Evolutionary conservation across 1,284 basidiomycete species (phyloP), one percentile per base, ranked within the genome.

Genomic region (Afroboletus lepidellus): DNA sequence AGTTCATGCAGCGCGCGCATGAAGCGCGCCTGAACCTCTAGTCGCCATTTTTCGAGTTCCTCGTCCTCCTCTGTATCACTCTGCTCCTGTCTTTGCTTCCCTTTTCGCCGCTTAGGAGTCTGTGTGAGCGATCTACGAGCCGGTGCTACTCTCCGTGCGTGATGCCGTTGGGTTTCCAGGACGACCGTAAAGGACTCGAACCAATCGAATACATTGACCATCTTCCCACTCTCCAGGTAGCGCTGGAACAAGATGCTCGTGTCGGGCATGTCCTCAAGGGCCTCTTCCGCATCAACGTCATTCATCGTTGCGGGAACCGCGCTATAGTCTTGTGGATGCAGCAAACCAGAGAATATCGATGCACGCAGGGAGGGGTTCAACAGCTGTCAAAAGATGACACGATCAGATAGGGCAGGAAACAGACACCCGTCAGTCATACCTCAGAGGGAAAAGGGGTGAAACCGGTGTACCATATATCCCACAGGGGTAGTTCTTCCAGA

Each of bases 121-220:
- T 7, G 50, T 46, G 23, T 57, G 54, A 18, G 18, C 8, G 45
- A n/a, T 44, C 32, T 60, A 60, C 27, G 49, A 57, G 57, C 55
- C n/a, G 52, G 20, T 5, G n/a, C 30, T 2, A 55, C 52, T 41
- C 29, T 65, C 60, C 45, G 63, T 56, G 24, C 73, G 66, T 49
- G 53, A 7, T 54, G 54, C 21, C 50, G 65, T 66, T 86, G 85
- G 5, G 67, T 70, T 60, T 88, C 84, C 46, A 89, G 66, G 34
- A 79, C 83, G 25, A 74, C 69, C 32, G 77, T 75, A 64, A 91
- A 92, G 15, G 84, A 77, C 57, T 86, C 81, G 62, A 82, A 90
- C 88, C 88, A 90, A 66, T 92, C 89, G 62, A 86, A 89, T 2
- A 89, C 77, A 61, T 92, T 92, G 68, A 92, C 79, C 78, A 87